Evolutionary conservation across 352 stramenopile genomes (phyloP).

Genomic region (Lagenidium sp.): DNA sequence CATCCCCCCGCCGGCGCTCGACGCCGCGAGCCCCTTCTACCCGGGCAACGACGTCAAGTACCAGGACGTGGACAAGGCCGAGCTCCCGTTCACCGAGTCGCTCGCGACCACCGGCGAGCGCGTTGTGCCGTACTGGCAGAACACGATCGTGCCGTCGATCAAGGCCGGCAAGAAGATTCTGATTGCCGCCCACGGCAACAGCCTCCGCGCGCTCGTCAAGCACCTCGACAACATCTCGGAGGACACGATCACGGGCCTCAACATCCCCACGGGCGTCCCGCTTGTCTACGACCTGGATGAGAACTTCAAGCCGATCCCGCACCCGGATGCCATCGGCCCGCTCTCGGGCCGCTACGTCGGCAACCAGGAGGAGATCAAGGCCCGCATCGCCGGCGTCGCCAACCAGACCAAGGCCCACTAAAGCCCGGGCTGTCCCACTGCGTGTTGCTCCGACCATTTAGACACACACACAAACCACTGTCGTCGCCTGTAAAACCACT

Average conservation of each 20-base stretch:
- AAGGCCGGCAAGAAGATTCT: constrained; percentile 94
- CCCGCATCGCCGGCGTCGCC: constrained; percentile 93
- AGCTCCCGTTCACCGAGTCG: constrained; percentile 92
- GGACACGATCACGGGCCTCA: constrained; percentile 95
- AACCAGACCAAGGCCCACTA: constrained; percentile 93
- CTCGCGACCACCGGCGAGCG: constrained; percentile 91
- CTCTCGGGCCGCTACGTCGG: constrained; percentile 82
- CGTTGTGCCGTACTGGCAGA: constrained; percentile 94
- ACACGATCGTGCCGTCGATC: constrained; percentile 91
- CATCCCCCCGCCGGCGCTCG: constrained; percentile 91
- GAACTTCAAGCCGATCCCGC: constrained; percentile 93
- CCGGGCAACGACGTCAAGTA: constrained; percentile 90
- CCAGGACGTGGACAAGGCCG: constrained; percentile 78
- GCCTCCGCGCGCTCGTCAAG: constrained; percentile 97
- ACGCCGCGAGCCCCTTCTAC: constrained; percentile 83
- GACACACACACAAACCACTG: too few relatives aligned
- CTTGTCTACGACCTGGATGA: constrained; percentile 98
- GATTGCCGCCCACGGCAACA: constrained; percentile 98
- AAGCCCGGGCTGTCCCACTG: background rate
- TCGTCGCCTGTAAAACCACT: too few relatives aligned
- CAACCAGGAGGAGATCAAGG: constrained; percentile 96
- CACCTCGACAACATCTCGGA: constrained; percentile 97
- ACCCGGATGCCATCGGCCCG: constrained; percentile 87
- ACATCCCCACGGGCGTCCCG: constrained; percentile 95
- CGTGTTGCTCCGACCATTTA: too few relatives aligned